A percentile compares a stretch with the other conserved stretches of the same genome.
These are phyloP conservation scores for Poterioochromonas sp. DNA, from an alignment of 352 stramenopile species.

Conservation along the genomic window DNA sequence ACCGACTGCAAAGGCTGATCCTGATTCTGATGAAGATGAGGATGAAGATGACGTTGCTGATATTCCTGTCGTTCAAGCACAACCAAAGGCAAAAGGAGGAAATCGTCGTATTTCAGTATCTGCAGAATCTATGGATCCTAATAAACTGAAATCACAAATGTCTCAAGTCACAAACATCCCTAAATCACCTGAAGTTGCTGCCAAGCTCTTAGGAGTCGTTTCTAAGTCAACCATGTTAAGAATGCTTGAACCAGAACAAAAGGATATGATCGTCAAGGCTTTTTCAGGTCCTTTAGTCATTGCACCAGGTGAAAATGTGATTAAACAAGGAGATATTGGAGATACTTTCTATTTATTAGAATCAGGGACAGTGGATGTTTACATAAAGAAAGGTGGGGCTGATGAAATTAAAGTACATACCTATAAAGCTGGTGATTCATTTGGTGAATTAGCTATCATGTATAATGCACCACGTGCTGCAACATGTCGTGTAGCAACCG, in stretches of 20 bases:
- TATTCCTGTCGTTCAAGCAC: constrained; percentile 11
- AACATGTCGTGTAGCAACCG: constrained; percentile 72
- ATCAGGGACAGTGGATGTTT: constrained; percentile 70
- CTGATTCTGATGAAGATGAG: constrained; percentile 42
- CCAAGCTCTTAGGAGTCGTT: not conserved
- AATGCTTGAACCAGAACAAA: constrained; percentile 18
- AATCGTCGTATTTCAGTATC: constrained; percentile 44
- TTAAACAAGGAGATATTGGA: constrained; percentile 60
- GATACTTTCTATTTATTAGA: constrained; percentile 96
- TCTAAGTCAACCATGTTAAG: constrained; percentile 27
- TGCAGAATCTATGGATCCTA: constrained; percentile 44
- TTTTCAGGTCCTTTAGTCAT: constrained; percentile 26
- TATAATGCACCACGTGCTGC: constrained; percentile 89
- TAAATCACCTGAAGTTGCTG: constrained; percentile 23
- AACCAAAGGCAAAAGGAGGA: constrained; percentile 10
- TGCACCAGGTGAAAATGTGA: constrained; percentile 12
- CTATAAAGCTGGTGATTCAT: constrained; percentile 52
- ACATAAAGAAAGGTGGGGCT: constrained; percentile 48
- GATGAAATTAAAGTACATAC: constrained; percentile 48
- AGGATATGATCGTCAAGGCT: constrained; percentile 31
- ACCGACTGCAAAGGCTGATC: not conserved
- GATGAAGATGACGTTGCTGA: constrained; percentile 47
- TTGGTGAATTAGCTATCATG: constrained; percentile 91
- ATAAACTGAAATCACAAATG: constrained; percentile 34
- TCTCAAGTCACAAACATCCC: constrained; percentile 28